Evolutionary conservation across 2,329 filamentous ascomycete species (phyloP), one percentile per base, ranked within the genome.

Genomic region (Pseudogymnoascus sp.): DNA sequence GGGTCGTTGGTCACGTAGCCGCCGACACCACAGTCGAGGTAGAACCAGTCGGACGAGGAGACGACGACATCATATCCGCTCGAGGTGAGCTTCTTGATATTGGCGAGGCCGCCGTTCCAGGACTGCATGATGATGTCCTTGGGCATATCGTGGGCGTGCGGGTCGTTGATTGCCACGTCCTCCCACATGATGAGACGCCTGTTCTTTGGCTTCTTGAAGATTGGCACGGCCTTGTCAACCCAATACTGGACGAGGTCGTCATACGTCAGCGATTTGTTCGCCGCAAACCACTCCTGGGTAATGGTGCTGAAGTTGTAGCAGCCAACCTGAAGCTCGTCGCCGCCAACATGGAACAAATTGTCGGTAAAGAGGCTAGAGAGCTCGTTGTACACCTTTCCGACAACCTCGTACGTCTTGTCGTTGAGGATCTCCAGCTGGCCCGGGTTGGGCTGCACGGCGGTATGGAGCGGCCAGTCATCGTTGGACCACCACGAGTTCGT

Each of bases 301-400:
- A 76, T 70, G 20, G 72, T 72, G 70, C 78, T 81, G 70, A 82
- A 81, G 70, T 84, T 84, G 75, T 81, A 84, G 74, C 82, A 85
- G 65, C 77, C 76, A 28, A 74, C 68, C 63, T 83, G 80, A 22
- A 85, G 73, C 76, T 95, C 91, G 69, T 96, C 91, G 62, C 90
- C 91, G 37, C 91, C 91, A 1, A 88, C 88, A 75, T 95, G 90
- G 78, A 92, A 94, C 75, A 92, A 82, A 7, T 83, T 76, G 69
- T 95, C 91, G 11, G 80, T 79, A 68, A 91, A 87, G 25, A 95
- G 74, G 38, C 73, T 85, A 62, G 87, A 82, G 14, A 95, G 74
- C 73, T 95, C 93, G 1, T 80, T 75, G 73, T 83, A 84, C 1
- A 85, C 78, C 35, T 81, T 78, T 14, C 73, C 70, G 1, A 84